Conservation (phyloP, 768 basidiomycete species). For the Boletus sp. region DNA sequence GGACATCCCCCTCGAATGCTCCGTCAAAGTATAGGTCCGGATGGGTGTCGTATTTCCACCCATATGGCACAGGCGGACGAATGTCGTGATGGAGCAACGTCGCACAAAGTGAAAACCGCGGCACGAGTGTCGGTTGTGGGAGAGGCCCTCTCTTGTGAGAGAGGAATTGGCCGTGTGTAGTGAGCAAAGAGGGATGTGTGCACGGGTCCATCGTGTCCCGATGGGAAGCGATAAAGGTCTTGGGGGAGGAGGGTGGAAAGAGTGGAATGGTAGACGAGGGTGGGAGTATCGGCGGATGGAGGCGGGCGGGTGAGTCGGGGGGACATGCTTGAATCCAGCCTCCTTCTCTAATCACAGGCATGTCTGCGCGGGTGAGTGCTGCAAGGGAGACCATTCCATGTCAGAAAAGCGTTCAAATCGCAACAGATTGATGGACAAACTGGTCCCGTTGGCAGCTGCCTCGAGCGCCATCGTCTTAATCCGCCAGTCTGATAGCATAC, state of each 20-base stretch:
- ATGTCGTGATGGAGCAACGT: conserved; percentile 56
- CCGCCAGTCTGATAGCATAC: conserved; percentile 25
- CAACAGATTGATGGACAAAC: conserved; percentile 12
- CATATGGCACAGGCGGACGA: conserved; percentile 45
- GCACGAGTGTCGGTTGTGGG: conserved; percentile 42
- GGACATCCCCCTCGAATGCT: conserved; percentile 46
- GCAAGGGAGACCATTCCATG: not conserved
- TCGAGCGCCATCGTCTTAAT: conserved; percentile 19
- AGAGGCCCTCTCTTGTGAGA: conserved; percentile 44
- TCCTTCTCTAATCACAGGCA: conserved; percentile 32
- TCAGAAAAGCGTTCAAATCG: not conserved
- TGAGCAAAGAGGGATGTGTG: conserved; percentile 31
- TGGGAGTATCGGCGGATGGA: conserved; percentile 30
- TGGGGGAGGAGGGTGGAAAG: not conserved
- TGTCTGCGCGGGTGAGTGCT: conserved; percentile 28
- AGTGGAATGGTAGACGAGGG: not conserved
- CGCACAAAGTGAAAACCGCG: conserved; percentile 51
- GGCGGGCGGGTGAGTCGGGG: conserved; percentile 25
- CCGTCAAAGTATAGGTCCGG: conserved; percentile 7
- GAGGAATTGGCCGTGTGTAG: conserved; percentile 51
- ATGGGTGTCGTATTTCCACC: conserved; percentile 43
- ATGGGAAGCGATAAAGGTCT: conserved; percentile 38
- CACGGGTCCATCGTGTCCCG: conserved; percentile 37
- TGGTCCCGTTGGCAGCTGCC: conserved; percentile 29
- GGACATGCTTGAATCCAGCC: conserved; percentile 25